Conservation (phyloP, 1,284 basidiomycete genomes). For the Uromyces viciae-fabae region DNA sequence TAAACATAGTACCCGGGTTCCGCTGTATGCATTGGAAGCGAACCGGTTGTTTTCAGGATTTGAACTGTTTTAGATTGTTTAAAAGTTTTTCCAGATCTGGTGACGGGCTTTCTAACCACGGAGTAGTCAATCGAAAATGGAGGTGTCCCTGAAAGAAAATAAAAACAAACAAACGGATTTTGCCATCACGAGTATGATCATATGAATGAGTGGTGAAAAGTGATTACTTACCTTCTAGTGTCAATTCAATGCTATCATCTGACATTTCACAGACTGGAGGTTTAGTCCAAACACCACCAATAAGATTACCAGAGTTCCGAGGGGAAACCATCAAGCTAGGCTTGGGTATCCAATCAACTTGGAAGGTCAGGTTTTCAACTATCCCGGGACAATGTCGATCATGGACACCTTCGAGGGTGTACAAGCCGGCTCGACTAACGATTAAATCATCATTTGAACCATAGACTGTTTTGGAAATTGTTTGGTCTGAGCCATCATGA, state of each 20-base stretch:
- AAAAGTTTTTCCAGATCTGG: conserved; percentile 63
- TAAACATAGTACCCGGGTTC: conserved; percentile 79
- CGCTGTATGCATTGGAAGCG: conserved; percentile 77
- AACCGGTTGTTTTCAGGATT: conserved; percentile 74
- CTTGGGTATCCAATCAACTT: conserved; percentile 38
- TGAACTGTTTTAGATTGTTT: conserved; percentile 70
- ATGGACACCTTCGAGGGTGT: conserved; percentile 28
- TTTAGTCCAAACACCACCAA: conserved; percentile 33
- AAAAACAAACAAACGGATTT: not conserved
- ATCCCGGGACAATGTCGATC: conserved; percentile 43
- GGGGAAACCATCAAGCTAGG: conserved; percentile 34
- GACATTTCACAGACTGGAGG: conserved; percentile 31
- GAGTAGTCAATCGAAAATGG: conserved; percentile 35
- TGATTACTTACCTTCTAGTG: conserved; percentile 27
- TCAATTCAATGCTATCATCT: conserved; percentile 42
- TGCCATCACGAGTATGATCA: not conserved
- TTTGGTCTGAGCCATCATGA: conserved; percentile 2
- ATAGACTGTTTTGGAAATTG: conserved; percentile 4
- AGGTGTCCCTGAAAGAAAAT: conserved; percentile 23
- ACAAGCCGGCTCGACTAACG: conserved; percentile 34
- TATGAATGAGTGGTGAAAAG: not conserved
- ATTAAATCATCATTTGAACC: conserved; percentile 34
- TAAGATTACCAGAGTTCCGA: conserved; percentile 23
- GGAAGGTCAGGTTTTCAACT: conserved; percentile 23
- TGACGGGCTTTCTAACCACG: conserved; percentile 59